Base-by-base conservation (phyloP, 768 basidiomycete genomes). In the Tricholoma saponaceum region DNA sequence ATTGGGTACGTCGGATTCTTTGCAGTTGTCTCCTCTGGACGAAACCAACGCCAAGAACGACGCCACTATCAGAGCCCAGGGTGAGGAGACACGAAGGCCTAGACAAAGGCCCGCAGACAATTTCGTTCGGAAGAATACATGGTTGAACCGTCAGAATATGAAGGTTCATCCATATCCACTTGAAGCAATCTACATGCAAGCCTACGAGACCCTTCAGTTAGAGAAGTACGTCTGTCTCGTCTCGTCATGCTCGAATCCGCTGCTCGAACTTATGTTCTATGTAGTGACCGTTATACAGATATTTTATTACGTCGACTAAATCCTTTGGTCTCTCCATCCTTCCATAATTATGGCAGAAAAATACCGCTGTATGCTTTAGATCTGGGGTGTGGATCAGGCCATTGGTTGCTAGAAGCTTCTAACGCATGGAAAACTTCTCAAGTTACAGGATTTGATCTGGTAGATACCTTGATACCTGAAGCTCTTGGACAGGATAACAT, bases 381-480 rank as follows among this genome's bases (percentile, higher is more conserved):
- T 64, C 70, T 93, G 12, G 91, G 91, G 2, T 92, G 89, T 67
- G 90, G 91, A 10, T 62, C 79, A 49, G 89, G 90, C 0, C 66
- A 79, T 50, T 93, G 91, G 91, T 74, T 85, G 5, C 58, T 83
- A 0, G 75, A 84, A 50, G 85, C 89, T 4, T 82, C 87, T 3
- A 73, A 66, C 20, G 64, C 70, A n/a, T 93, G 90, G 90, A 80
- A 76, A 20, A 64, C 71, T 41, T 78, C 84, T 18, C 74, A 76
- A 9, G 77, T 92, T 52, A 82, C 80, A 7, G 90, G 86, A 2
- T 74, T 91, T 30, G 89, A 92, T 66, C 69, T 91, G 22, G 76
- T 90, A 1, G 76, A 81, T 54, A 67, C 79, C 39, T 71, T 73
- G 0, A 62, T 74, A 22, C 74, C 77, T 1, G 68, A 74, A 4